Base-by-base conservation (phyloP, 805 yeast genomes). In the Wickerhamiella domercqiae region DNA sequence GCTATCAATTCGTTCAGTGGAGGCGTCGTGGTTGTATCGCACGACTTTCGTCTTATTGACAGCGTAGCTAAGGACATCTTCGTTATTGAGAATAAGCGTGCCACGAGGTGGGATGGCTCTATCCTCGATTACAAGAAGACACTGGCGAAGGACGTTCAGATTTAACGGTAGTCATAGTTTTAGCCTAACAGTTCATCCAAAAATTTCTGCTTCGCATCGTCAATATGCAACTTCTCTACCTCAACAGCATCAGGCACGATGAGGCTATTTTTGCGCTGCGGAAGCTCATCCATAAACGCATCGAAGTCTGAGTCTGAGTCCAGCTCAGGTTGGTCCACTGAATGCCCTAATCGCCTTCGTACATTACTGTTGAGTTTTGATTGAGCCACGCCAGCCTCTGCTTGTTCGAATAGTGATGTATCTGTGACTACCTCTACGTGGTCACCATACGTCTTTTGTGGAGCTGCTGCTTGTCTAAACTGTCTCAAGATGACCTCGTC, bases 1-100 rank as follows among this genome's bases (percentile, higher is more conserved):
- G 98, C 98, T 47, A 87, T 90, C 59, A 77, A 84, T 49, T 78
- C 73, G 22, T 90, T 81, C 71, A 80, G 77, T 57, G 98, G 98
- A 66, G 98, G 98, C 71, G 95, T 87, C 38, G 93, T 84, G 49
- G 94, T 90, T 42, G 98, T 90, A 48, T 84, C 96, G 45, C 98
- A 90, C 73, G 98, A 90, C 68, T 90, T 90, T 87, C 78, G 97
- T 67, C 72, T 90, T 55, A 71, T 90, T 61, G 95, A 87, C 63
- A 86, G 83, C 68, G 82, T 90, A 57, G 98, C 98, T 39, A 81
- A 87, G 68, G 97, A 90, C 56, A 90, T 90, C 60, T 87, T 69
- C 55, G 98, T 90, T 46, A 93, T 93, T 57, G 96, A 90, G 68
- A 64, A 90, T 70, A 80, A 78, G 67, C 81, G 90, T 29, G 94